Base-by-base conservation (phyloP, 805 yeast genomes). In the Candida coquimbonensis region DNA sequence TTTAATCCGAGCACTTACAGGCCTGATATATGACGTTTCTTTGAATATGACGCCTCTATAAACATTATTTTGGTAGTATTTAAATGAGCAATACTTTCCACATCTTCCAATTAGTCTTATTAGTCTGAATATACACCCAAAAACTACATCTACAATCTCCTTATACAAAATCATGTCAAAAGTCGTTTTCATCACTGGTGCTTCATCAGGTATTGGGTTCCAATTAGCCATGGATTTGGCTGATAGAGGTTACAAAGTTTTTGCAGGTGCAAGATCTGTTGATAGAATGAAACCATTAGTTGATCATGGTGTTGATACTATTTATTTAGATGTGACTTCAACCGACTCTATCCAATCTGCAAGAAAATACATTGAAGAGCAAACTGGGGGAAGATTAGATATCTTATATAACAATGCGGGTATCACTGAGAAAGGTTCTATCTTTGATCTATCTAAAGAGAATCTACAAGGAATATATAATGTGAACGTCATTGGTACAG, bases 131-230 rank as follows among this genome's bases (percentile, higher is more conserved):
- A 3, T 17, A 17, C 19, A 17, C 19, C 3, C 3, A 17, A 17
- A 17, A 17, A 17, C 19, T 17, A 17, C 19, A 17, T 17, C 19
- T 17, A 17, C 19, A 17, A 3, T 3, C 19, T 17, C 19, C 19
- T 17, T 17, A 17, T 17, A 17, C 3, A 17, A 17, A 17, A 17
- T 17, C 19, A 17, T 17, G 19, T 27, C 40, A 9, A 27, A 38
- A 38, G 33, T 38, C 14, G 85, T 79, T 7, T 66, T 80, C 39
- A 74, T 79, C 29, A 76, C 81, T 1, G 84, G 84, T 11, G 79
- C 80, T 7, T 75, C 82, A 0, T 69, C 78, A 0, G 84, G 85
- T 14, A 79, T 79, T 44, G 85, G 85, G 0, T 70, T 63, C 48
- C 69, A 67, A 19, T 51, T 77, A 7, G 71, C 80, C 7, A 51